phyloP scores from a whole-genome alignment of 2,329 filamentous ascomycete genomes.

The Thermothelomyces thermophilus region DNA sequence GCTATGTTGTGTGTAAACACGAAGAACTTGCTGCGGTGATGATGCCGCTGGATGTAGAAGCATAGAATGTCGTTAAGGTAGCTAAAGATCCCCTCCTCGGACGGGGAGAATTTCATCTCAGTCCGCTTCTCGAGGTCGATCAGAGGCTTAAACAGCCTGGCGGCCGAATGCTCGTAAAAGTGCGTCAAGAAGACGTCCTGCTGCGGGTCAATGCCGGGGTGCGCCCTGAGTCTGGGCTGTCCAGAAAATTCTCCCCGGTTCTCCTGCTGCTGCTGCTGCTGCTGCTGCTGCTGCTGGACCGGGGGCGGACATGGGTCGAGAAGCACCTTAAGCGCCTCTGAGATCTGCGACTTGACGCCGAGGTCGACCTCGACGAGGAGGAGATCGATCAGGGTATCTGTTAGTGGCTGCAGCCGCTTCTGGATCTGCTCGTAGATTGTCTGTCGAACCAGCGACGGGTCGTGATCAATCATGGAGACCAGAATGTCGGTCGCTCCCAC shows the following conservation, averaged over 20 bases:
- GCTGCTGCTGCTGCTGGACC: constrained; percentile 25
- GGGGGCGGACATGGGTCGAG: constrained; percentile 60
- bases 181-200: constrained; percentile 79
- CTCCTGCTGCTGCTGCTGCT: constrained; percentile 32
- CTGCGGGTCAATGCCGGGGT: constrained; percentile 55
- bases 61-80: constrained; percentile 90
- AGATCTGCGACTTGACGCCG: constrained; percentile 90
- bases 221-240: constrained; percentile 53
- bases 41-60: constrained; percentile 88
- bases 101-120: constrained; percentile 66
- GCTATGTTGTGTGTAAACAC: constrained; percentile 74
- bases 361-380: constrained; percentile 86
- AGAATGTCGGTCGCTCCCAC: constrained; percentile 92
- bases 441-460: constrained; percentile 86
- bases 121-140: constrained; percentile 67
- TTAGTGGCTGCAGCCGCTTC: constrained; percentile 78
- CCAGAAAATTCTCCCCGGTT: constrained; percentile 48
- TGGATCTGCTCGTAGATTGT: constrained; percentile 89
- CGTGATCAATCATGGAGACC: constrained; percentile 91
- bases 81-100: constrained; percentile 83
- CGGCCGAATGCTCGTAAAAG: constrained; percentile 85
- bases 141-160: constrained; percentile 79
- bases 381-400: constrained; percentile 87
- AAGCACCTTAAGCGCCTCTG: constrained; percentile 89
- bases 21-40: constrained; percentile 80